Percentiles rank a stretch among this genome's conserved stretches.
phyloP scores from a whole-genome alignment of 257 asterid genomes.

The Ehretia macrophylla region DNA sequence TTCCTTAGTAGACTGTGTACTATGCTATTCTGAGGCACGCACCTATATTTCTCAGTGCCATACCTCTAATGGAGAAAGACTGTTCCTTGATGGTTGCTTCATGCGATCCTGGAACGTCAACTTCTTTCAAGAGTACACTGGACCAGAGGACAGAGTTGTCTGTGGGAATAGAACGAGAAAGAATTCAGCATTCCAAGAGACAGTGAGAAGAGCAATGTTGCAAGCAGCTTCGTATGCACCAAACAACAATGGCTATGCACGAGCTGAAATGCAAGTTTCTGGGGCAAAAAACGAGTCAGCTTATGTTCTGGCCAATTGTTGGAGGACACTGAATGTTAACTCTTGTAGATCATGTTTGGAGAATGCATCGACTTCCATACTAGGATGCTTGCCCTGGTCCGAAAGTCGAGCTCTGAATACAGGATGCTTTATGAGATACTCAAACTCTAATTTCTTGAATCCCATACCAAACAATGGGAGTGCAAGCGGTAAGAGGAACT shows the following conservation, averaged over 20 bases:
- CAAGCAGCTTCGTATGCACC: constrained; percentile 44
- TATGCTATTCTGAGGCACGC: constrained; percentile 27
- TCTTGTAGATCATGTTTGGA: constrained; percentile 6
- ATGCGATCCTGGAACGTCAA: constrained; percentile 18
- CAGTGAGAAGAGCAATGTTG: constrained; percentile 34
- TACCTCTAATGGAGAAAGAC: constrained; percentile 1
- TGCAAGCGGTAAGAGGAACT: neutral
- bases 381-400: constrained; percentile 17
- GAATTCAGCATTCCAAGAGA: constrained; percentile 23
- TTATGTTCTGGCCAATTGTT: constrained; percentile 18
- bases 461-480: neutral
- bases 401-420: constrained; percentile 19
- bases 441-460: constrained; percentile 11
- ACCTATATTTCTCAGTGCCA: constrained; percentile 9
- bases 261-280: constrained; percentile 25
- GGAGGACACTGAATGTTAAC: constrained; percentile 8
- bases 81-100: constrained; percentile 29
- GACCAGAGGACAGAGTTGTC: constrained; percentile 35
- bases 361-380: constrained; percentile 10
- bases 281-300: constrained; percentile 14
- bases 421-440: constrained; percentile 23
- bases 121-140: constrained; percentile 22
- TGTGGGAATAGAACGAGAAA: constrained; percentile 51
- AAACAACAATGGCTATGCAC: constrained; percentile 36
- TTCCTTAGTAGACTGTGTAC: constrained; percentile 17